These are phyloP conservation scores for Cercis canadensis DNA, from an alignment of 306 rosid genomes.

Conservation along the genomic window DNA sequence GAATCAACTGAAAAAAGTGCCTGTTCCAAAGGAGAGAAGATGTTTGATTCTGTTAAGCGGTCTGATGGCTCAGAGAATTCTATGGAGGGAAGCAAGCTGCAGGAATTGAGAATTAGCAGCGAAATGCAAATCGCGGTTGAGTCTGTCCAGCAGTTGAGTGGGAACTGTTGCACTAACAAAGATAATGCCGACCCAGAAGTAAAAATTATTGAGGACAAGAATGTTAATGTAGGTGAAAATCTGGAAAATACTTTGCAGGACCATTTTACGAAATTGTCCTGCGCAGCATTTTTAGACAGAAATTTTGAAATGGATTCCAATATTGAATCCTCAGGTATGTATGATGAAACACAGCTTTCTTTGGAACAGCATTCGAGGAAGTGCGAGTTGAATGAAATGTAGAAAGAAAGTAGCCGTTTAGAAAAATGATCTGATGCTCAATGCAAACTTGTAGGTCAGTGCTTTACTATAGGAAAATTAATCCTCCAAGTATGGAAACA, in stretches of 20 bases:
- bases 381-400: constrained; percentile 48
- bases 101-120: constrained; percentile 35
- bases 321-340: constrained; percentile 58
- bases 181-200: constrained; percentile 45
- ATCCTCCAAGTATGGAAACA: background rate
- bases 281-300: constrained; percentile 55
- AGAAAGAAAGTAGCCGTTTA: constrained; percentile 41
- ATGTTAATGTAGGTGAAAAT: constrained; percentile 43
- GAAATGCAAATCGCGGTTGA: constrained; percentile 31
- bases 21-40: constrained; percentile 36
- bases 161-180: constrained; percentile 37
- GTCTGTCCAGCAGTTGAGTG: constrained; percentile 37
- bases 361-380: constrained; percentile 47
- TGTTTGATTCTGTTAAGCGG: background rate
- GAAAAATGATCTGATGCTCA: constrained; percentile 37
- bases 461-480: background rate
- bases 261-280: constrained; percentile 63
- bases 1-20: constrained; percentile 35
- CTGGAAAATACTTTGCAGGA: constrained; percentile 60
- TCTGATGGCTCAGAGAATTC: constrained; percentile 26
- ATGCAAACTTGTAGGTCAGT: constrained; percentile 2
- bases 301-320: constrained; percentile 50
- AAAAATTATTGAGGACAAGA: constrained; percentile 34
- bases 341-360: constrained; percentile 60
- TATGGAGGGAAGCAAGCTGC: constrained; percentile 30